Conservation (phyloP, 441 rosid species). For the Erysimum cheiri region DNA sequence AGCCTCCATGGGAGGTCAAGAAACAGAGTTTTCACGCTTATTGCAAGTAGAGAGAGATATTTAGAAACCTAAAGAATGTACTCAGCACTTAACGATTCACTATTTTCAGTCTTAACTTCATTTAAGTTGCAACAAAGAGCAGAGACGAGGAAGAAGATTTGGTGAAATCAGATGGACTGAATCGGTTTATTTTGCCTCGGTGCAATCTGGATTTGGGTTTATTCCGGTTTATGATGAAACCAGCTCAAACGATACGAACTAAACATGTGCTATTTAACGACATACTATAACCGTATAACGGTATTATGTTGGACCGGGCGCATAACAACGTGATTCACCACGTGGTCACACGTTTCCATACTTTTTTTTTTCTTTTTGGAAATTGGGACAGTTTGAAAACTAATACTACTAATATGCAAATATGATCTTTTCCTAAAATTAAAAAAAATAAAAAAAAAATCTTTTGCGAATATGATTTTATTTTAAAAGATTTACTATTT, state of each 20-base stretch:
- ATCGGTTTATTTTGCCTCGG: not conserved
- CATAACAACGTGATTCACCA: slow-evolving; percentile 35
- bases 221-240: not conserved
- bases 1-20: not conserved
- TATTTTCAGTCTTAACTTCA: not conserved
- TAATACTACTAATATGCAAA: not conserved
- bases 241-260: not conserved
- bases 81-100: not conserved
- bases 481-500: not conserved
- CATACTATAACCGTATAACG: not conserved
- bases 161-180: not conserved
- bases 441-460: too few relatives aligned
- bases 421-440: not conserved
- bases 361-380: not conserved
- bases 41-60: not conserved
- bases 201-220: not conserved
- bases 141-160: not conserved
- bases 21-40: not conserved
- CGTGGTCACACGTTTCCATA: slow-evolving; percentile 26
- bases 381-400: not conserved
- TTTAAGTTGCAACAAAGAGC: not conserved
- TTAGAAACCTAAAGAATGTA: not conserved
- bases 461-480: not conserved
- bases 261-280: not conserved
- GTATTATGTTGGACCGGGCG: slow-evolving; percentile 34